Conservation (phyloP, 2,329 filamentous ascomycete genomes). For the Pseudogymnoascus verrucosus region DNA sequence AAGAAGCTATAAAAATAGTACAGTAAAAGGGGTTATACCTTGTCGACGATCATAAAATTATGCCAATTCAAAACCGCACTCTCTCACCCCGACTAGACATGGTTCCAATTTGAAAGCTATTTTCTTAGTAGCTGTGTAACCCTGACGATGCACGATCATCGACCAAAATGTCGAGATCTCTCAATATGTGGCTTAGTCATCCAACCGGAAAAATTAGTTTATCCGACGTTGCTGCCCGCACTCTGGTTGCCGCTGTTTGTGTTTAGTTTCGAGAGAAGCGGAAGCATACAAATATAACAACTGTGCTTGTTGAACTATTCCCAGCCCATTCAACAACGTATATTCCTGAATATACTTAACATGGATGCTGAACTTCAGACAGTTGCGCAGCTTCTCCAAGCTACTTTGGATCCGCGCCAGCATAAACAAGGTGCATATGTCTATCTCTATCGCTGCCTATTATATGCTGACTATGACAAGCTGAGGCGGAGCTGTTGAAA, state of each 20-base stretch:
- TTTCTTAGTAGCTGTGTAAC: background rate
- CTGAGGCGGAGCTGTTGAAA: conserved; percentile 66
- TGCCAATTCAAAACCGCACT: background rate
- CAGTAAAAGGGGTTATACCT: background rate
- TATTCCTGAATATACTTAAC: conserved; percentile 18
- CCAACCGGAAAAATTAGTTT: background rate
- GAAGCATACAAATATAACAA: conserved; percentile 8
- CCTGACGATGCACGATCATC: background rate
- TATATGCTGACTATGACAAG: conserved; percentile 39
- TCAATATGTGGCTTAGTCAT: background rate
- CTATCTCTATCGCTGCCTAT: conserved; percentile 23
- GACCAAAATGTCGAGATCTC: conserved; percentile 3
- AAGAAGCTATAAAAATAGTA: background rate
- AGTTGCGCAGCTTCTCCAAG: conserved; percentile 78
- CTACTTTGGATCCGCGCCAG: conserved; percentile 78
- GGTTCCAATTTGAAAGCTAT: background rate
- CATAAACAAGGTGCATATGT: conserved; percentile 72
- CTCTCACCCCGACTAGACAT: background rate
- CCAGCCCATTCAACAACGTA: conserved; percentile 6
- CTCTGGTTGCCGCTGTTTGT: conserved; percentile 9
- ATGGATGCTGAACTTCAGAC: conserved; percentile 56
- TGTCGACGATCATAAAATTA: background rate
- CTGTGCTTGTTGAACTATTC: conserved; percentile 1
- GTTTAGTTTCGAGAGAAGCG: conserved; percentile 10
- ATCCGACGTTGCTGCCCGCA: background rate